Conservation (phyloP, 1,284 basidiomycete genomes). For the Omphalotus olearius region DNA sequence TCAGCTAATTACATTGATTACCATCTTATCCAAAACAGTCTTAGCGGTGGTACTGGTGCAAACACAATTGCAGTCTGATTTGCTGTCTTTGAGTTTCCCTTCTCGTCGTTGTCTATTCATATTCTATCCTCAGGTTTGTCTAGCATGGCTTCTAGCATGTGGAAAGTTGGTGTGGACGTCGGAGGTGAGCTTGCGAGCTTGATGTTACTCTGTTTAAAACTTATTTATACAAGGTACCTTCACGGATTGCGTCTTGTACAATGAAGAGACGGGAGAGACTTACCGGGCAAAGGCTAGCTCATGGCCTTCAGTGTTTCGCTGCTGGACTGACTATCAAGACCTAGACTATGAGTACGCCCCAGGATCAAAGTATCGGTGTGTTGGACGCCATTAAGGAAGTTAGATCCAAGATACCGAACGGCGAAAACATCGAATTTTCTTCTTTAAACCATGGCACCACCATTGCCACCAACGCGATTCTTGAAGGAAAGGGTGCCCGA, state of each 20-base stretch:
- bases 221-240: constrained; percentile 18
- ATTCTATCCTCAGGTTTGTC: too few relatives aligned
- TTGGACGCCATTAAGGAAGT: constrained; percentile 11
- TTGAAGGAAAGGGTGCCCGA: constrained; percentile 26
- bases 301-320: background rate
- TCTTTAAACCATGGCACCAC: constrained; percentile 25
- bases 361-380: constrained; percentile 23
- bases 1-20: too few relatives aligned
- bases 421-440: constrained; percentile 7
- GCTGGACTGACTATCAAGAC: too few relatives aligned
- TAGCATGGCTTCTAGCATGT: background rate
- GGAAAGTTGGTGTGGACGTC: constrained; percentile 22
- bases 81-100: too few relatives aligned
- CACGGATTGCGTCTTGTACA: constrained; percentile 23
- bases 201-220: background rate
- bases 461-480: constrained; percentile 26
- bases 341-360: constrained; percentile 21
- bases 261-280: constrained; percentile 19
- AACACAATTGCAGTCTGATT: too few relatives aligned
- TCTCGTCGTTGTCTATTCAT: too few relatives aligned
- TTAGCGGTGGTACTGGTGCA: too few relatives aligned
- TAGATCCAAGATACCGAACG: constrained; percentile 4
- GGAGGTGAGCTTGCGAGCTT: constrained; percentile 13
- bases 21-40: too few relatives aligned
- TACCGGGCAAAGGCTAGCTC: constrained; percentile 22